phyloP scores from a whole-genome alignment of 2,329 filamentous ascomycete species.

The Colletotrichum sp. region DNA sequence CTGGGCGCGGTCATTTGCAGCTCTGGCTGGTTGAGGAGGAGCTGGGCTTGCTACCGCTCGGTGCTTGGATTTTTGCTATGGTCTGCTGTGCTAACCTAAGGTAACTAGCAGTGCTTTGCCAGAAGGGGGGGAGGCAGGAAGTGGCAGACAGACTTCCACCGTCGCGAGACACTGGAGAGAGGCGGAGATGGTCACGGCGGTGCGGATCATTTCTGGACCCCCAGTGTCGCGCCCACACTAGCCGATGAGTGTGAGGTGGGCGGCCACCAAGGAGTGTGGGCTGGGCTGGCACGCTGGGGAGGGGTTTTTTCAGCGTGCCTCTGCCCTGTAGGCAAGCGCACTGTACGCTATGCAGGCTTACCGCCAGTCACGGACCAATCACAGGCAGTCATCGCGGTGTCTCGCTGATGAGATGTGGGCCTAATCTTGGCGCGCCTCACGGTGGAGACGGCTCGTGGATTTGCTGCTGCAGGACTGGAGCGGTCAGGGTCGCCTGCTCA shows the following conservation, averaged over 20 bases:
- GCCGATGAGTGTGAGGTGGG: background rate
- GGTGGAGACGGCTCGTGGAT: constrained; percentile 5
- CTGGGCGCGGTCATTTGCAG: constrained; percentile 14
- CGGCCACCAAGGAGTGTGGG: background rate
- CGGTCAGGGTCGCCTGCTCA: constrained; percentile 13
- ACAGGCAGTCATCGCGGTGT: background rate
- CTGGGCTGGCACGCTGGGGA: background rate
- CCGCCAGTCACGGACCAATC: constrained; percentile 2
- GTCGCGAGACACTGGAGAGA: background rate
- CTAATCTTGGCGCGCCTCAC: constrained; percentile 3
- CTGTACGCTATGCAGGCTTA: background rate
- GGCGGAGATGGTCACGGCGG: constrained; percentile 4
- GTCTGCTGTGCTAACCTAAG: background rate
- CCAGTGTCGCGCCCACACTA: constrained; percentile 5
- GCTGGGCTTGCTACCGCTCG: background rate
- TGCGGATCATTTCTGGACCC: constrained; percentile 16
- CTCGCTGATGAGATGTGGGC: constrained; percentile 18
- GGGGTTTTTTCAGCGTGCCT: background rate
- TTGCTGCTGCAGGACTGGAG: constrained; percentile 1
- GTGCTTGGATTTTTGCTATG: background rate
- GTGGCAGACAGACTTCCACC: background rate
- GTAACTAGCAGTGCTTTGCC: background rate
- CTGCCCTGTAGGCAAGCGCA: background rate
- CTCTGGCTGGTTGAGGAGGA: background rate
- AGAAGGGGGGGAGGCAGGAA: background rate